phyloP scores from a whole-genome alignment of 2,329 filamentous ascomycete genomes.

The Fusarium sp. region DNA sequence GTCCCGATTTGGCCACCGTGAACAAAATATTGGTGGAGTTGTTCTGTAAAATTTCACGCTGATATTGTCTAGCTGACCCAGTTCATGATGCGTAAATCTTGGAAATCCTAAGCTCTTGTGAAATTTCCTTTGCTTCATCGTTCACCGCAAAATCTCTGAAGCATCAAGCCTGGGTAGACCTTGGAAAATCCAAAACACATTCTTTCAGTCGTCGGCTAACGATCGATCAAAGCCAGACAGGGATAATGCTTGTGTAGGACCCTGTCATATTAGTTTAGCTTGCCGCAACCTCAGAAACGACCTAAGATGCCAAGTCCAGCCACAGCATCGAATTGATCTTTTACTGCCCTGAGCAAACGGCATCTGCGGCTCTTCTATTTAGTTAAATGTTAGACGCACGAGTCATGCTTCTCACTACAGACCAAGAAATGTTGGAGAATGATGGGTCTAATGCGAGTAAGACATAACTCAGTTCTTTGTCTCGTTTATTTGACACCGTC shows the following conservation, averaged over 20 bases:
- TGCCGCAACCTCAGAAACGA: constrained; percentile 27
- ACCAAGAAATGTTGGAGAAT: not conserved
- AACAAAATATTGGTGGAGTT: constrained; percentile 27
- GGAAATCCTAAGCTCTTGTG: not conserved
- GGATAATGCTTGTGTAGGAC: constrained; percentile 30
- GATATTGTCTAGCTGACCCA: not conserved
- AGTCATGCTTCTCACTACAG: constrained; percentile 19
- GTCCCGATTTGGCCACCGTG: constrained; percentile 42
- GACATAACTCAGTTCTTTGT: not conserved
- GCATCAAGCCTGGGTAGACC: not conserved
- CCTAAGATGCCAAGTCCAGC: constrained; percentile 26
- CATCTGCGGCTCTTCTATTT: constrained; percentile 18
- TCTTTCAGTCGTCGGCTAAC: constrained; percentile 10
- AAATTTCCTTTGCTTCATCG: not conserved
- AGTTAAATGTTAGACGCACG: constrained; percentile 7
- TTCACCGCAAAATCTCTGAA: not conserved
- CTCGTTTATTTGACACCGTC: not conserved
- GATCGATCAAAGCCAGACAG: constrained; percentile 24
- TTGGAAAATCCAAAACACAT: constrained; percentile 14
- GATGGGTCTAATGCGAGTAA: not conserved
- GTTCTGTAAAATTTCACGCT: not conserved
- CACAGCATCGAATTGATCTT: constrained; percentile 10
- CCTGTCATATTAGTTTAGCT: constrained; percentile 15
- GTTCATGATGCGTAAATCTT: constrained; percentile 1
- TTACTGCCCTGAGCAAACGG: constrained; percentile 7